These are phyloP conservation scores for Verticillium longisporum DNA, from an alignment of 2,329 filamentous ascomycete genomes.

Conservation along the genomic window DNA sequence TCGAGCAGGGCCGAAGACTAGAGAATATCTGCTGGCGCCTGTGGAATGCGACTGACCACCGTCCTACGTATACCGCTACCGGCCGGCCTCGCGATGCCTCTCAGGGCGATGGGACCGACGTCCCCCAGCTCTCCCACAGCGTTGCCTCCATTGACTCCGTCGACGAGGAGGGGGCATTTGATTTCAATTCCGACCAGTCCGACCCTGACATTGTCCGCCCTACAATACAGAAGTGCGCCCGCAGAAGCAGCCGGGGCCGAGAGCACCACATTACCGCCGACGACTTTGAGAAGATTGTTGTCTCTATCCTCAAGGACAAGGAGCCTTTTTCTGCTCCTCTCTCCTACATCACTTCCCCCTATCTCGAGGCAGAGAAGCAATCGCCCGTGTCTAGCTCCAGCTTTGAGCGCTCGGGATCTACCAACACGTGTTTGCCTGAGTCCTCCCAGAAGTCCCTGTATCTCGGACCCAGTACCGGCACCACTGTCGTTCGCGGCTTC, in stretches of 20 bases:
- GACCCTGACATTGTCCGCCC: conserved; percentile 58
- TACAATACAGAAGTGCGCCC: conserved; percentile 57
- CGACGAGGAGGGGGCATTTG: conserved; percentile 59
- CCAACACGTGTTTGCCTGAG: conserved; percentile 36
- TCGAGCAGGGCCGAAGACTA: conserved; percentile 84
- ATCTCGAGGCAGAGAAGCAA: conserved; percentile 41
- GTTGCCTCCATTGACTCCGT: conserved; percentile 55
- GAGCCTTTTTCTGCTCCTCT: conserved; percentile 54
- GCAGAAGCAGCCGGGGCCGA: conserved; percentile 63
- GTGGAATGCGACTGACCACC: conserved; percentile 65
- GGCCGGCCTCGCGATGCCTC: conserved; percentile 44
- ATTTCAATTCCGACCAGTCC: conserved; percentile 44
- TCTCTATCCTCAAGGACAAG: conserved; percentile 86
- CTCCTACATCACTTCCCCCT: conserved; percentile 30
- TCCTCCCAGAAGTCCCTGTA: conserved; percentile 24
- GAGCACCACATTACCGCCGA: conserved; percentile 90
- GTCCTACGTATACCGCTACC: conserved; percentile 31
- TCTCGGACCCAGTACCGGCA: conserved; percentile 43
- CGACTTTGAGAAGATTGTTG: conserved; percentile 89
- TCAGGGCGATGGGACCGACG: conserved; percentile 32
- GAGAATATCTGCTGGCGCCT: conserved; percentile 95
- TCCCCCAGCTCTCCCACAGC: conserved; percentile 70
- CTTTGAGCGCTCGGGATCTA: conserved; percentile 35
- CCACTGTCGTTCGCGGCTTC: conserved; percentile 78
- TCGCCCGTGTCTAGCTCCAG: conserved; percentile 18